Conservation (phyloP, 768 basidiomycete species). For the Leccinum rimulosum region DNA sequence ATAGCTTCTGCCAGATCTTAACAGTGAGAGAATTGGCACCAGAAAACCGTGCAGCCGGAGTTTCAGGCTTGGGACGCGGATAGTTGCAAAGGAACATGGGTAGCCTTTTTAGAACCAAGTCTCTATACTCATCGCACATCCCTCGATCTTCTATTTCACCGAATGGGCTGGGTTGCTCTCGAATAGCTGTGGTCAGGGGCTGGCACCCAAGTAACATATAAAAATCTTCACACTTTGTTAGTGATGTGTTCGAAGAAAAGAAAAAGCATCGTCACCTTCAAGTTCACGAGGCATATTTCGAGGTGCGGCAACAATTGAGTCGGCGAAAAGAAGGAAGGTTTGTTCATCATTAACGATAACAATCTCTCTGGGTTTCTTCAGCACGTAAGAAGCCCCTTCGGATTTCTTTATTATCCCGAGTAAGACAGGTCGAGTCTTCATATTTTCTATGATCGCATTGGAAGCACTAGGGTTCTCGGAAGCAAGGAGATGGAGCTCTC, state of each 20-base stretch:
- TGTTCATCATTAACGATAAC: conserved; percentile 81
- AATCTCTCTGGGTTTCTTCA: conserved; percentile 63
- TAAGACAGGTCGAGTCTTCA: conserved; percentile 68
- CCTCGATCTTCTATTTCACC: conserved; percentile 45
- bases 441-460: conserved; percentile 45
- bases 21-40: conserved; percentile 59
- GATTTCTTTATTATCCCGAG: conserved; percentile 53
- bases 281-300: conserved; percentile 90
- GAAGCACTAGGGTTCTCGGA: conserved; percentile 33
- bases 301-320: conserved; percentile 67
- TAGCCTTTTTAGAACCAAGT: conserved; percentile 70
- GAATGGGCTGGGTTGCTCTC: conserved; percentile 64
- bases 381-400: conserved; percentile 58
- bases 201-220: conserved; percentile 72
- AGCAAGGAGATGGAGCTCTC: too few species aligned
- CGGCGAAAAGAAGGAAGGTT: conserved; percentile 69
- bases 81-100: conserved; percentile 88
- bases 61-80: conserved; percentile 52
- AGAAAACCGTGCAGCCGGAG: conserved; percentile 36
- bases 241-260: background rate
- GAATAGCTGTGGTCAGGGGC: conserved; percentile 63
- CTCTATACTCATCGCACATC: conserved; percentile 44
- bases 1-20: conserved; percentile 58
- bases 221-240: conserved; percentile 44
- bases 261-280: conserved; percentile 50